Evolutionary conservation across 1,284 basidiomycete species (phyloP).

Genomic region (Tilletiopsis washingtonensis): DNA sequence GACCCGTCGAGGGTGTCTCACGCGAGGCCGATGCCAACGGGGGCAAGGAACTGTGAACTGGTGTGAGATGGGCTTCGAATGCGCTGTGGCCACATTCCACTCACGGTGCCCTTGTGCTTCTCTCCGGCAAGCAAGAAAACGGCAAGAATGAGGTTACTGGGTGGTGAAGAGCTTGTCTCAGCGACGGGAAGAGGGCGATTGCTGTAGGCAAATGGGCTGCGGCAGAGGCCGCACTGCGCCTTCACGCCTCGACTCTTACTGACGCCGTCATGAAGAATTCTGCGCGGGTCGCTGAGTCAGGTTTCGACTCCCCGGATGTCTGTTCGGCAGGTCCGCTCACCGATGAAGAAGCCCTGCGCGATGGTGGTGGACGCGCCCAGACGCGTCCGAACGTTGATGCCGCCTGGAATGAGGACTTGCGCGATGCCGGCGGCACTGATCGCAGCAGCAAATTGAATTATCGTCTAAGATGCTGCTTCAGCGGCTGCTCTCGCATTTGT

Average conservation of each 20-base stretch:
- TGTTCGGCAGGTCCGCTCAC: too few species aligned
- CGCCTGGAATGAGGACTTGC: conserved; percentile 11
- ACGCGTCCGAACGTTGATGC: conserved; percentile 7
- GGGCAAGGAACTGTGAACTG: conserved; percentile 56
- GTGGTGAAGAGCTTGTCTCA: too few species aligned
- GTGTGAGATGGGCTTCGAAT: neutral
- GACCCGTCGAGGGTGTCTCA: too few species aligned
- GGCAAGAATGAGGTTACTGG: neutral
- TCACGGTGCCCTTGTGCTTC: conserved; percentile 52
- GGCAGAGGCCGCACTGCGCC: too few species aligned
- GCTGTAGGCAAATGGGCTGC: too few species aligned
- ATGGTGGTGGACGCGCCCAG: conserved; percentile 7
- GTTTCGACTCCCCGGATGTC: too few species aligned
- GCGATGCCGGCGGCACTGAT: conserved; percentile 22
- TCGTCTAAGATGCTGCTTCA: too few species aligned
- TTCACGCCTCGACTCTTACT: too few species aligned
- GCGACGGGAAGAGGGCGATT: too few species aligned
- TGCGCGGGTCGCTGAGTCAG: too few species aligned
- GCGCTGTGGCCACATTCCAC: neutral
- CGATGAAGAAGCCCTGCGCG: conserved; percentile 25
- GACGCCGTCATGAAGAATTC: conserved; percentile 12
- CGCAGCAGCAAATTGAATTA: conserved; percentile 19
- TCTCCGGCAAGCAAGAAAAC: conserved; percentile 28
- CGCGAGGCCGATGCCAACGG: conserved; percentile 57
- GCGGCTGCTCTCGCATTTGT: too few species aligned